phyloP scores from a whole-genome alignment of 2,329 filamentous ascomycete species.

The Coccinonectria pachysandricola region DNA sequence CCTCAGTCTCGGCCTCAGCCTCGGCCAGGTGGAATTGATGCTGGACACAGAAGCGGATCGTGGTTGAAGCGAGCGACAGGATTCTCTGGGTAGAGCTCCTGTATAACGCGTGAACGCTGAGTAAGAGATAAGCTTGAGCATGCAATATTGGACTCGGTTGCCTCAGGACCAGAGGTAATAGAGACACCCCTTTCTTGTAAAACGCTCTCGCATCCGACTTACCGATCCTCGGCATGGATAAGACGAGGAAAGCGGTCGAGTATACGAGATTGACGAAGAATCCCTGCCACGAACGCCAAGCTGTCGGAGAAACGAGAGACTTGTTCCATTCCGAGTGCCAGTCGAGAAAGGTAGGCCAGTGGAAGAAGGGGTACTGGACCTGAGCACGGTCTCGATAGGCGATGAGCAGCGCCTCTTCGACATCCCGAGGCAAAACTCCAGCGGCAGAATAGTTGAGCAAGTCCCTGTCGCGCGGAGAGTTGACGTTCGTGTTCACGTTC shows the following conservation, averaged over 20 bases:
- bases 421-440: background rate
- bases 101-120: constrained; percentile 4
- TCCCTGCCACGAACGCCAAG: constrained; percentile 1
- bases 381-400: constrained; percentile 4
- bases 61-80: constrained; percentile 2
- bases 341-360: constrained; percentile 2
- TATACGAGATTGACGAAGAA: constrained; percentile 3
- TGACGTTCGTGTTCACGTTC: background rate
- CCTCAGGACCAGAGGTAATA: constrained; percentile 2
- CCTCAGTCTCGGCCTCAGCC: constrained; percentile 1
- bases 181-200: no score
- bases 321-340: constrained; percentile 1
- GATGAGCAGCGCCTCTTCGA: background rate
- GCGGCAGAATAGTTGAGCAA: background rate
- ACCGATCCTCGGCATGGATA: no score
- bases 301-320: background rate
- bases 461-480: background rate
- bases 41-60: constrained; percentile 4
- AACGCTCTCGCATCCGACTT: no score
- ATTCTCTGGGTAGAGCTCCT: constrained; percentile 3
- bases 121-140: constrained; percentile 3
- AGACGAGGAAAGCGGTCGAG: constrained; percentile 1
- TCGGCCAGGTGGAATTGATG: constrained; percentile 3
- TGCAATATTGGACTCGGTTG: constrained; percentile 2
- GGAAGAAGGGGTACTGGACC: constrained; percentile 4